Conservation (phyloP, 331 rosid species). For the Pyracantha coccinea region DNA sequence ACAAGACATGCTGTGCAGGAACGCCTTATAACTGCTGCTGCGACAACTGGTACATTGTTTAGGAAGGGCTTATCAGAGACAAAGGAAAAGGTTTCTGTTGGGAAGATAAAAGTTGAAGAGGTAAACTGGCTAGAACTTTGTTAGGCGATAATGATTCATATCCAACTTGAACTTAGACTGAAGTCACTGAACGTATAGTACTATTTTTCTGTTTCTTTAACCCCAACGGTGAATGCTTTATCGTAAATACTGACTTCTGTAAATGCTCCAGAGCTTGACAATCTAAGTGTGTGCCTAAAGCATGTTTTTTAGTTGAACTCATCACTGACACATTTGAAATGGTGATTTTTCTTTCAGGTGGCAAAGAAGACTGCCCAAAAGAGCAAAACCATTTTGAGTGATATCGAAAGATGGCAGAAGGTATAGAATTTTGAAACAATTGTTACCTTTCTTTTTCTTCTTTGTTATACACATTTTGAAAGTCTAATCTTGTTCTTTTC, state of each 20-base stretch:
- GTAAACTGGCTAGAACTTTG: conserved; percentile 28
- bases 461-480: neutral
- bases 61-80: conserved; percentile 74
- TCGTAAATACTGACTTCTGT: neutral
- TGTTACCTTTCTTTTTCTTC: neutral
- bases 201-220: neutral
- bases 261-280: neutral
- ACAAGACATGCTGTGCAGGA: conserved; percentile 91
- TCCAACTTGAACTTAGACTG: neutral
- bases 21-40: conserved; percentile 81
- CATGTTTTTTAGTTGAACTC: neutral
- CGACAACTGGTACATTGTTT: conserved; percentile 69
- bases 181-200: too few species aligned
- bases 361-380: conserved; percentile 90
- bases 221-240: neutral
- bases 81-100: conserved; percentile 79
- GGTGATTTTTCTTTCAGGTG: conserved; percentile 47
- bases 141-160: neutral
- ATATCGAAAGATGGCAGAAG: conserved; percentile 98
- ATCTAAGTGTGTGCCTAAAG: neutral
- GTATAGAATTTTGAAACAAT: conserved; percentile 26
- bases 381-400: conserved; percentile 78
- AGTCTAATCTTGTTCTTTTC: neutral
- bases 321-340: conserved; percentile 1
- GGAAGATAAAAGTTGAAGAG: conserved; percentile 93